phyloP scores from a whole-genome alignment of 371 early-diverging fungal species.

The Mortierella polycephala region DNA sequence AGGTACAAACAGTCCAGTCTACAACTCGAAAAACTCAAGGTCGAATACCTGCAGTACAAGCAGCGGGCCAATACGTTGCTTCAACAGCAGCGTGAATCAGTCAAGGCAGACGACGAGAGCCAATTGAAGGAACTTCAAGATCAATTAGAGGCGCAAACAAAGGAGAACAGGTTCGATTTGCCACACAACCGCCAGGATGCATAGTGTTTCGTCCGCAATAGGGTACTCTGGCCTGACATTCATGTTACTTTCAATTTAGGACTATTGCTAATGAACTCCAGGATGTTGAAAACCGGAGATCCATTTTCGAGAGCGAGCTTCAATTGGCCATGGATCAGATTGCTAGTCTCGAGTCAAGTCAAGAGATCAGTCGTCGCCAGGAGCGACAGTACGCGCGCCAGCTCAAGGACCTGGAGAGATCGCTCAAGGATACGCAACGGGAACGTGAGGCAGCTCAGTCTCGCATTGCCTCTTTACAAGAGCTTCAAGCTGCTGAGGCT shows the following conservation, averaged over 20 bases:
- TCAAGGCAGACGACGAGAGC: constrained; percentile 39
- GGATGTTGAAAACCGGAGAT: constrained; percentile 50
- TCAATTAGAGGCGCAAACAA: constrained; percentile 56
- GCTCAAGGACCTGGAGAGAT: constrained; percentile 39
- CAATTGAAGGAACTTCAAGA: constrained; percentile 34
- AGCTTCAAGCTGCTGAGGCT: constrained; percentile 34
- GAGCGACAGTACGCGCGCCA: constrained; percentile 46
- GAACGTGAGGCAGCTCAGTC: constrained; percentile 43
- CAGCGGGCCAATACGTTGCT: constrained; percentile 66
- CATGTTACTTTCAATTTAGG: constrained; percentile 12
- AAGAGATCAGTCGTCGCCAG: constrained; percentile 40
- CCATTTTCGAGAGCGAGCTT: constrained; percentile 60
- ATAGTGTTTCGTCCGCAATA: neutral
- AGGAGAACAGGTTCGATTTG: constrained; percentile 42
- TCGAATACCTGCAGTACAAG: constrained; percentile 71
- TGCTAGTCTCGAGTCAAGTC: constrained; percentile 58
- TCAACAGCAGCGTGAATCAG: constrained; percentile 58
- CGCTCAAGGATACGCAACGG: constrained; percentile 49
- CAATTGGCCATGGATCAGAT: constrained; percentile 63
- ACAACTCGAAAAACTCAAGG: constrained; percentile 59
- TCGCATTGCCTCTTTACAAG: constrained; percentile 44
- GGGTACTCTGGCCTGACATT: neutral
- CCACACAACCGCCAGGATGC: too few species aligned
- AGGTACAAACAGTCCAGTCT: constrained; percentile 58
- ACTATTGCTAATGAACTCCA: constrained; percentile 33